Evolutionary conservation across 2,329 filamentous ascomycete genomes (phyloP).

Genomic region (Colletotrichum sp.): DNA sequence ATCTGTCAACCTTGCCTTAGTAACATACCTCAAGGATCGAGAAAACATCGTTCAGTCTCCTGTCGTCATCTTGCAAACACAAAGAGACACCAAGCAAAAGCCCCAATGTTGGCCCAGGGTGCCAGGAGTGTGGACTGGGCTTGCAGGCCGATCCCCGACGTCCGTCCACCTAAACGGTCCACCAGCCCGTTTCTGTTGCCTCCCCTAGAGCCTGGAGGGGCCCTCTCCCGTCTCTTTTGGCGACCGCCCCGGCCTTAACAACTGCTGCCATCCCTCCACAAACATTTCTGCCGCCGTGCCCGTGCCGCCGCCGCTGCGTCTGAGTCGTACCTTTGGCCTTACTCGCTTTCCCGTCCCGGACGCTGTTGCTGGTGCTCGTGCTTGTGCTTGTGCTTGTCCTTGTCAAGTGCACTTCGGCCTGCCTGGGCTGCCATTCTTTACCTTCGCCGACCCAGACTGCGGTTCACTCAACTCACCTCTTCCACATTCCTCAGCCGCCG

Average conservation of each 20-base stretch:
- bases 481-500: background rate
- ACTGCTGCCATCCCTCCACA: conserved; percentile 10
- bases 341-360: conserved; percentile 2
- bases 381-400: background rate
- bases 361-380: background rate
- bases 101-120: background rate
- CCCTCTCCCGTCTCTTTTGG: background rate
- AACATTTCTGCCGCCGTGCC: background rate
- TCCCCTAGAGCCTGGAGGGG: background rate
- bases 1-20: background rate
- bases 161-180: background rate
- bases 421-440: background rate
- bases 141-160: background rate
- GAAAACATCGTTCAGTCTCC: background rate
- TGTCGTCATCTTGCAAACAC: background rate
- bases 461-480: background rate
- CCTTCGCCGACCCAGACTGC: background rate
- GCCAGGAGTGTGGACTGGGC: background rate
- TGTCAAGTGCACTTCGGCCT: background rate
- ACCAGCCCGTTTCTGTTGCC: background rate
- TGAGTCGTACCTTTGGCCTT: conserved; percentile 11
- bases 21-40: background rate
- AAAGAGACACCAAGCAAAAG: background rate
- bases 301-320: background rate
- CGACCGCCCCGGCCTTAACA: background rate